Percentiles rank a stretch among this genome's conserved stretches.
phyloP scores from a whole-genome alignment of 139 green algal species.

The Spirogloea muscicola region DNA sequence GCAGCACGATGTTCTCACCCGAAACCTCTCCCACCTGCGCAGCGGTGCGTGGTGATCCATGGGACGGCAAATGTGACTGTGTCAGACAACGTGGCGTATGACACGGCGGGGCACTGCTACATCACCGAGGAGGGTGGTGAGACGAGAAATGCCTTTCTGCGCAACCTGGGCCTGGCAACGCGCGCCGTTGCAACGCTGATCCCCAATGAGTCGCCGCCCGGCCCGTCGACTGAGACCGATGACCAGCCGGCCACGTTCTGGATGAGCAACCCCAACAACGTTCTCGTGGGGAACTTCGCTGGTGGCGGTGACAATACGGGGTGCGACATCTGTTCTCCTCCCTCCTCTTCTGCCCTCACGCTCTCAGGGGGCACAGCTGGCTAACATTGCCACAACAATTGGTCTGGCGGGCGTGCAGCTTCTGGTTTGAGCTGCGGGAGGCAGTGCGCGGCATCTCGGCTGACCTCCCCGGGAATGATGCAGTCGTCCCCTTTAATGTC shows the following conservation, averaged over 20 bases:
- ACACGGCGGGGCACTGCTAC: conserved; percentile 66
- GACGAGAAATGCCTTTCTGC: conserved; percentile 36
- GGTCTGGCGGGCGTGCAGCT: not conserved
- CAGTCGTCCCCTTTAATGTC: not conserved
- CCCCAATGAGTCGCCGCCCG: not conserved
- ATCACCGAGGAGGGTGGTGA: conserved; percentile 61
- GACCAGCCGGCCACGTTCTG: conserved; percentile 71
- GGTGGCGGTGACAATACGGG: conserved; percentile 36
- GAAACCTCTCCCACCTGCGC: no score
- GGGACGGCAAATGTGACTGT: conserved; percentile 38
- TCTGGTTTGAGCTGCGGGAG: conserved; percentile 17
- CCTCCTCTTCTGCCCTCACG: no score
- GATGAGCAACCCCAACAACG: conserved; percentile 74
- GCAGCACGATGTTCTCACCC: no score
- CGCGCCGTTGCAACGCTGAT: not conserved
- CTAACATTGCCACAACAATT: not conserved
- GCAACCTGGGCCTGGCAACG: conserved; percentile 64
- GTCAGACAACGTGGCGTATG: conserved; percentile 61
- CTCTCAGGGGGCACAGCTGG: no score
- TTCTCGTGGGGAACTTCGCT: conserved; percentile 50
- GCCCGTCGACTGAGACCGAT: conserved; percentile 53
- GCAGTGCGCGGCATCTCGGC: conserved; percentile 15
- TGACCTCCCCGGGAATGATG: not conserved
- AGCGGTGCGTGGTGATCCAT: conserved; percentile 43
- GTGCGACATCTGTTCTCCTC: conserved; percentile 9